Base-by-base conservation (phyloP, 306 rosid species). In the Sophora flavescens region DNA sequence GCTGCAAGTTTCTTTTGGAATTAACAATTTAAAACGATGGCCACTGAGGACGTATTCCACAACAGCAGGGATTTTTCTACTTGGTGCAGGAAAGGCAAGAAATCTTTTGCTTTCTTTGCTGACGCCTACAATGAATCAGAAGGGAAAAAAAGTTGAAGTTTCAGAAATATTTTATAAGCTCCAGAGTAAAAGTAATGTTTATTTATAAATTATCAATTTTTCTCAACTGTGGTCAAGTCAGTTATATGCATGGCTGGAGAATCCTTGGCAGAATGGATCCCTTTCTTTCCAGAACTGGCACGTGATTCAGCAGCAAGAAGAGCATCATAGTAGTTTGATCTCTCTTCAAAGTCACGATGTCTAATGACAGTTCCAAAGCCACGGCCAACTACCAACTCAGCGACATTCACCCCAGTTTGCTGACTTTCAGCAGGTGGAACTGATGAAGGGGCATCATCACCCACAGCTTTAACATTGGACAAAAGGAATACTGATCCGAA, bases 31-130 rank as follows among this genome's bases (percentile, higher is more conserved):
- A 73, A 90, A 92, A 39, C 97, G 97, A 72, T 92, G 96, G 17
- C 97, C 97, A 59, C 97, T 90, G 73, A 92, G 89, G 85, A 92
- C 96, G 84, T 92, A 92, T 78, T 90, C 97, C 83, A 92, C 97
- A 70, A 90, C 77, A 15, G 97, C 97, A 64, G 96, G 93, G 73
- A 83, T 84, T 83, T 76, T 92, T 81, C 93, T 87, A 79, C 96
- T 87, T 61, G 84, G 38, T 90, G 96, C 66, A 92, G 80, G 83
- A 87, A 92, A 3, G 96, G 96, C 84, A 92, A 83, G 85, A 92
- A 92, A 70, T 92, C 97, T 70, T 75, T 86, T 42, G 97, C 84
- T 75, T 90, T 92, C 85, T 92, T 92, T 65, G 92, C 81, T 13
- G 96, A 83, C 44, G 91, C 97, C 97, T 92, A 80, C 57, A 57